A percentile compares a stretch with the other conserved stretches of the same genome.
Evolutionary conservation across 1,284 basidiomycete species (phyloP).

Genomic region (Melampsora larici-populina): DNA sequence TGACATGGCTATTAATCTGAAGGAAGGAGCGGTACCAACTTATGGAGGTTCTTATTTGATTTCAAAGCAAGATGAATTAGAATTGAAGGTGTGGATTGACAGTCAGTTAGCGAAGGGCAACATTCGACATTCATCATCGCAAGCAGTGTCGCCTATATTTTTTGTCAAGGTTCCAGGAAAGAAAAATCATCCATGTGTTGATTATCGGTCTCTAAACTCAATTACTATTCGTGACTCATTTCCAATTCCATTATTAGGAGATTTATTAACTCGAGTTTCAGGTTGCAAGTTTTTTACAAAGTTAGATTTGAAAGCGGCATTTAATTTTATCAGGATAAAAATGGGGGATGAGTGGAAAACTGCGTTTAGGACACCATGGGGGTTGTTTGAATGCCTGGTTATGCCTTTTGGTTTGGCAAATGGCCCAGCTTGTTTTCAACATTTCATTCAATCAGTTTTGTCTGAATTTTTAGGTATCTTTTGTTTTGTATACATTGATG

Average conservation of each 20-base stretch:
- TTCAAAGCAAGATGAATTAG: not conserved
- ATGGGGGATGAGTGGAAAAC: not conserved
- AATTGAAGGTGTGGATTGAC: not conserved
- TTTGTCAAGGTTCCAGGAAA: conserved; percentile 45
- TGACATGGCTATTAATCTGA: not conserved
- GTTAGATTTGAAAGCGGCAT: conserved; percentile 51
- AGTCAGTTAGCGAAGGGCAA: too few relatives aligned
- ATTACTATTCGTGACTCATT: conserved; percentile 43
- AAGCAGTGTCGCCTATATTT: conserved; percentile 34
- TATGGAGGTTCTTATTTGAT: not conserved
- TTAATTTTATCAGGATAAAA: conserved; percentile 48
- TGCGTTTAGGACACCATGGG: too few relatives aligned
- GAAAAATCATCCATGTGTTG: conserved; percentile 43
- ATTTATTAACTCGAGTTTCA: not conserved
- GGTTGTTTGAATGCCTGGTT: conserved; percentile 55
- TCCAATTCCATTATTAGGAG: conserved; percentile 29
- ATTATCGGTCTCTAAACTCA: too few relatives aligned
- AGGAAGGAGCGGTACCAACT: too few relatives aligned
- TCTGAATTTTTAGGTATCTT: not conserved
- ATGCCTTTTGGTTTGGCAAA: conserved; percentile 57
- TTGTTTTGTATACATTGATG: conserved; percentile 26
- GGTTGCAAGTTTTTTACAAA: conserved; percentile 44
- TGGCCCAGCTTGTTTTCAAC: conserved; percentile 54
- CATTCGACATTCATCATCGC: conserved; percentile 8
- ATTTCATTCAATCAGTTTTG: not conserved